Conservation (phyloP, 106 monocot genomes). For the Phalaenopsis aphrodite region DNA sequence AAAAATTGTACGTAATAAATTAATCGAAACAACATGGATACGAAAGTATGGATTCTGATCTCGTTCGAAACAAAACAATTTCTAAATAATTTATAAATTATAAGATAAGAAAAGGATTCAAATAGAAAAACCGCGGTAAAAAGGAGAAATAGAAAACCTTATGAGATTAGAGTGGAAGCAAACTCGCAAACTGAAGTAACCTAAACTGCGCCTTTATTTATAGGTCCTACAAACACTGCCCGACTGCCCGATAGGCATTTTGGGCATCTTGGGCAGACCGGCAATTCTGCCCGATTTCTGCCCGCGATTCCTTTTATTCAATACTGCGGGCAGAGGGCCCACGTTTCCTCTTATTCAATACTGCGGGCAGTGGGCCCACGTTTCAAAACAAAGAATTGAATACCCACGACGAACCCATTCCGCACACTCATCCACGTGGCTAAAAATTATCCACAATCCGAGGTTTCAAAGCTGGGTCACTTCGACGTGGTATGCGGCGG, state of each 20-base stretch:
- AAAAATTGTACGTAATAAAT: background rate
- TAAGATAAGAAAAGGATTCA: background rate
- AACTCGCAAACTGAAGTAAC: background rate
- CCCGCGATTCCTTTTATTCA: background rate
- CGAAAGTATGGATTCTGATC: background rate
- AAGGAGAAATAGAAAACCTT: background rate
- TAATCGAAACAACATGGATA: background rate
- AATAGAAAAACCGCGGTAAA: background rate
- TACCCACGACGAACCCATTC: background rate
- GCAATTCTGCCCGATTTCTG: background rate
- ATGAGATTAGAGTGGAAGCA: background rate
- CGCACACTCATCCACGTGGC: conserved; percentile 6
- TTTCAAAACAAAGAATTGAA: background rate
- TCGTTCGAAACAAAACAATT: background rate
- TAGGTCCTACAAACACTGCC: background rate
- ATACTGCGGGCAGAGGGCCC: background rate
- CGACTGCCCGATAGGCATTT: background rate
- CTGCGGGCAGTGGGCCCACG: background rate
- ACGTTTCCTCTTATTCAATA: background rate
- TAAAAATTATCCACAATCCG: background rate
- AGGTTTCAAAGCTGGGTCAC: background rate
- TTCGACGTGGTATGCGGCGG: background rate
- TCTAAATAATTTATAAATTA: background rate
- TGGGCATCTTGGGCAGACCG: background rate
- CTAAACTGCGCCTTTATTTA: background rate